A percentile compares a stretch with the other conserved stretches of the same genome.
These are phyloP conservation scores for Parmelia sp. DNA, from an alignment of 495 filamentous ascomycete genomes.

Conservation along the genomic window DNA sequence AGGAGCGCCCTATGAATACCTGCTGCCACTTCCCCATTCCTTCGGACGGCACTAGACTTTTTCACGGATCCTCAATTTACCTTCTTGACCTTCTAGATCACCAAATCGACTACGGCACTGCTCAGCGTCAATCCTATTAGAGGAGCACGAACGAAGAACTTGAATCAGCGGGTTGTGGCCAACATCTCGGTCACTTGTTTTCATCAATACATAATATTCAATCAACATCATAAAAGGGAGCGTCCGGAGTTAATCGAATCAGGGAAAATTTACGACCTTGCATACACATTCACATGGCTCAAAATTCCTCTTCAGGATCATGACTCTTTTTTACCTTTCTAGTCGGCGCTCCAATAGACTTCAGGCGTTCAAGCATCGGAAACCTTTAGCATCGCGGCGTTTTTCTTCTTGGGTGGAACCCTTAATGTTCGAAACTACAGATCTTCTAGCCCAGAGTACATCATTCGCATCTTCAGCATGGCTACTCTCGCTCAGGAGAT, in stretches of 20 bases:
- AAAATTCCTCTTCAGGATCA: constrained; percentile 10
- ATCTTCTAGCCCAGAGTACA: background rate
- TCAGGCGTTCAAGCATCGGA: constrained; percentile 14
- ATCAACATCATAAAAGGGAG: constrained; percentile 5
- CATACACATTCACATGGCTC: constrained; percentile 6
- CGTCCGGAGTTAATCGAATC: constrained; percentile 3
- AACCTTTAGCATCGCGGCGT: constrained; percentile 10
- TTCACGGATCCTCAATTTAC: background rate
- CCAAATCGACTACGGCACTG: background rate
- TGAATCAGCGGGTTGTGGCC: background rate
- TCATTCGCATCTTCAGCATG: constrained; percentile 6
- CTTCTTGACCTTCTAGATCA: background rate
- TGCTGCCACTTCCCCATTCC: background rate
- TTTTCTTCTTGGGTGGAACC: constrained; percentile 6
- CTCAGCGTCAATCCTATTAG: background rate
- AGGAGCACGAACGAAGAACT: background rate
- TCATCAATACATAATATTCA: constrained; percentile 8
- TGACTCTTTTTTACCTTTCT: constrained; percentile 13
- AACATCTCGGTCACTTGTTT: background rate
- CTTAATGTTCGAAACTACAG: background rate
- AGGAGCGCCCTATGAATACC: background rate
- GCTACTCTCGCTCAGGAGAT: constrained; percentile 10
- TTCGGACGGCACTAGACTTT: background rate
- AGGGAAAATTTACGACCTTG: constrained; percentile 10
- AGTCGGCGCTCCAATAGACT: constrained; percentile 15